Evolutionary conservation across 75 land plant genomes (phyloP).

Genomic region (Selaginella tamariscina): DNA sequence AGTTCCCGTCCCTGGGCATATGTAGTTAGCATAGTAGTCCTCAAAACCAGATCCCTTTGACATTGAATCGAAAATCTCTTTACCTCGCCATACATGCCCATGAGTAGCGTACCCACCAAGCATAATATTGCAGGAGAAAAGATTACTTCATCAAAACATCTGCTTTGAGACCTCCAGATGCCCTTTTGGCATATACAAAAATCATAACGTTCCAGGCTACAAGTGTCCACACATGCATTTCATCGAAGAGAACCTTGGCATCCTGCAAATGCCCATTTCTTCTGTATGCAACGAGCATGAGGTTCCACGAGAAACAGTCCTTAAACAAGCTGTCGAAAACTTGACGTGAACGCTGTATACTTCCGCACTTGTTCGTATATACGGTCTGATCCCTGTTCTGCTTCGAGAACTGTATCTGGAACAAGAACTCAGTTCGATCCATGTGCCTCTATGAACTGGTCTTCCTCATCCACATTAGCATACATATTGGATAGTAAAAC

Average conservation of each 20-base stretch:
- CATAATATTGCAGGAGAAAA: not conserved
- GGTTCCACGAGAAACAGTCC: not conserved
- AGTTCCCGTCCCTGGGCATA: not conserved
- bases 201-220: slow-evolving; percentile 7
- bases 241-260: not conserved
- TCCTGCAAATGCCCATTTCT: not conserved
- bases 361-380: not conserved
- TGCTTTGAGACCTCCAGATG: not conserved
- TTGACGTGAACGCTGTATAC: not conserved
- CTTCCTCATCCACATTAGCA: too few relatives aligned
- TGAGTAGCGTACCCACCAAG: not conserved
- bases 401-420: too few relatives aligned
- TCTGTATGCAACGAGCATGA: slow-evolving; percentile 5
- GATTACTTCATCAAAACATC: not conserved
- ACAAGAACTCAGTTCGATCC: too few relatives aligned
- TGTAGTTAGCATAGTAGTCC: not conserved
- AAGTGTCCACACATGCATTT: not conserved
- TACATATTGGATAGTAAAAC: not conserved
- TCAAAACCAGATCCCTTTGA: not conserved
- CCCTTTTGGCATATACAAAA: not conserved
- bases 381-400: too few relatives aligned
- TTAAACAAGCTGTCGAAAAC: not conserved
- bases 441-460: too few relatives aligned
- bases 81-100: not conserved
- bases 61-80: not conserved